Conservation (phyloP, 176 grass and related monocot species). For the Oryza meridionalis region DNA sequence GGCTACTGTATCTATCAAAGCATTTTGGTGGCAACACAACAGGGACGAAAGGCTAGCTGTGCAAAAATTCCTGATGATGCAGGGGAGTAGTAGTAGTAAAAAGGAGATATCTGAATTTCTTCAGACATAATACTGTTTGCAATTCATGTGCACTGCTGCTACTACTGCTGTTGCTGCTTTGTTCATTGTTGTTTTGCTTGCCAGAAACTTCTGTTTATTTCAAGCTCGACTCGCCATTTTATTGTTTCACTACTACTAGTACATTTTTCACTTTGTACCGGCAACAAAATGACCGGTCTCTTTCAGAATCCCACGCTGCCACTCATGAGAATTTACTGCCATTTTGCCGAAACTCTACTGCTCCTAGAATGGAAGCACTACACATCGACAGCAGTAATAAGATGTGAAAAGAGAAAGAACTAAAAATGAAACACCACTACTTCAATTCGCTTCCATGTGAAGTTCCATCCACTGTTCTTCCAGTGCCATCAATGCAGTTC, state of each 20-base stretch:
- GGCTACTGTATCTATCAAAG: background rate
- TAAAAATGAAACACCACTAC: background rate
- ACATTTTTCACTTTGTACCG: background rate
- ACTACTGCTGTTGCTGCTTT: too few species aligned
- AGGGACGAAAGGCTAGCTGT: slow-evolving; percentile 15
- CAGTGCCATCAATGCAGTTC: slow-evolving; percentile 28
- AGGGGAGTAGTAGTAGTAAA: background rate
- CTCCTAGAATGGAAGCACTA: background rate
- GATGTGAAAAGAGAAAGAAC: background rate
- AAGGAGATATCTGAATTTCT: slow-evolving; percentile 13
- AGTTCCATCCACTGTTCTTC: background rate
- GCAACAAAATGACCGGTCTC: background rate
- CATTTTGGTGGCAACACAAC: slow-evolving; percentile 37
- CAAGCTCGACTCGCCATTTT: background rate
- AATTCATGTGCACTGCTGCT: slow-evolving; percentile 1
- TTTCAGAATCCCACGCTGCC: slow-evolving; percentile 8
- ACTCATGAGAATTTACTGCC: background rate
- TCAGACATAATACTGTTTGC: slow-evolving; percentile 57
- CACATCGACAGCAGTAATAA: background rate
- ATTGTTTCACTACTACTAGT: background rate
- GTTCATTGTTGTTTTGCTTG: background rate
- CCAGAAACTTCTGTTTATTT: background rate
- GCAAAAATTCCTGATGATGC: slow-evolving; percentile 47
- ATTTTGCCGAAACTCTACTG: background rate
- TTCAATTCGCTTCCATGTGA: background rate